phyloP scores from a whole-genome alignment of 768 basidiomycete species.

The Termitomyces sp. region DNA sequence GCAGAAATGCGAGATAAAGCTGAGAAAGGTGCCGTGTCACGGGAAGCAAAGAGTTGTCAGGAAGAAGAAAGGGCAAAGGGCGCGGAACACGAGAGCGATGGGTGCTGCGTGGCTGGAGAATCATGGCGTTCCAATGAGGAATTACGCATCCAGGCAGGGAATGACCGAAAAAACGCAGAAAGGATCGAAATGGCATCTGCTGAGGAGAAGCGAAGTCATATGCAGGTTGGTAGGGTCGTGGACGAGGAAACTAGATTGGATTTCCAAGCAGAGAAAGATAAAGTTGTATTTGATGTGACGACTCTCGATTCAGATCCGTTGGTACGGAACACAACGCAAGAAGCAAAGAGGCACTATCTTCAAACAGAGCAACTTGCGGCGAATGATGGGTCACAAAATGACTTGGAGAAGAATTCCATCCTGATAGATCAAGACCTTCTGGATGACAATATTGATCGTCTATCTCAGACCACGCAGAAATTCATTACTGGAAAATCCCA shows the following conservation, averaged over 20 bases:
- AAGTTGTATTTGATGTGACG: not conserved
- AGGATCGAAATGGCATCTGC: not conserved
- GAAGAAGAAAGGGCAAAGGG: not conserved
- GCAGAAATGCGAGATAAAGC: not conserved
- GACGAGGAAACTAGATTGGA: not conserved
- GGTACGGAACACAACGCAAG: not conserved
- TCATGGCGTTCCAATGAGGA: not conserved
- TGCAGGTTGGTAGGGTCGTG: not conserved
- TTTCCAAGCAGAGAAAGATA: not conserved
- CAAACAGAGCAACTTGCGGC: not conserved
- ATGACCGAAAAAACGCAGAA: not conserved
- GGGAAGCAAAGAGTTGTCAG: not conserved
- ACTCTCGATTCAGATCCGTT: not conserved
- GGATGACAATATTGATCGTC: too few relatives aligned
- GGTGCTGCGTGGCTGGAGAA: not conserved
- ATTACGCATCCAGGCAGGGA: not conserved
- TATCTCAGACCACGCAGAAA: not conserved
- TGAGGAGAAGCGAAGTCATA: not conserved
- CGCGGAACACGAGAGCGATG: not conserved
- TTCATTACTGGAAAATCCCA: not conserved
- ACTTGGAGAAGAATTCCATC: not conserved
- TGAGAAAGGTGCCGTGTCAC: not conserved
- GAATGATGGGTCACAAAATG: not conserved
- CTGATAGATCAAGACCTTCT: not conserved
- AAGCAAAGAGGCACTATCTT: not conserved